These are phyloP conservation scores for Nicotiana benthamiana DNA, from an alignment of 257 asterid species.

Conservation along the genomic window DNA sequence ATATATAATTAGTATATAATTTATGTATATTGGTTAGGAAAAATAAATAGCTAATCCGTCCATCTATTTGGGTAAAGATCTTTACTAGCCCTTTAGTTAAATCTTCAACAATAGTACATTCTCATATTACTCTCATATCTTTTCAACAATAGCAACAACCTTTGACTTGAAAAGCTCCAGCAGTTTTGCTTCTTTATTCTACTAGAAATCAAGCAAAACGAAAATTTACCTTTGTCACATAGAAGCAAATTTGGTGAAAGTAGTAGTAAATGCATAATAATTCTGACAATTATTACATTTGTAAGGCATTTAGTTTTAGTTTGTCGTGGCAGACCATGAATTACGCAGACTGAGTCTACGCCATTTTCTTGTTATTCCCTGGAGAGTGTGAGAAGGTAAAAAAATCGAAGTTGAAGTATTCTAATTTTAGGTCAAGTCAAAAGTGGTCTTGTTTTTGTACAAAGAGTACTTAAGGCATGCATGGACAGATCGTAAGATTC, in stretches of 20 bases:
- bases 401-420: background rate
- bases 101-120: background rate
- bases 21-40: no score
- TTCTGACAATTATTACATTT: background rate
- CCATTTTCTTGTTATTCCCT: constrained; percentile 3
- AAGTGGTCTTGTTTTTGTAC: background rate
- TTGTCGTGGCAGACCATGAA: background rate
- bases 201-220: background rate
- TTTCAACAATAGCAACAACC: background rate
- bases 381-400: background rate
- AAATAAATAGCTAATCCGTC: background rate
- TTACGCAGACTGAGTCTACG: background rate
- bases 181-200: background rate
- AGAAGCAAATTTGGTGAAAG: background rate
- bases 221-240: background rate
- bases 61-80: no score
- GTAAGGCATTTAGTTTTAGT: background rate
- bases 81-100: no score
- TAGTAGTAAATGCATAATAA: background rate
- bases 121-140: background rate
- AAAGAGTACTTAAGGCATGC: background rate
- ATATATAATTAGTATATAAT: no score
- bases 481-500: background rate
- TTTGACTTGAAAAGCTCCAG: background rate
- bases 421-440: background rate